phyloP scores from a whole-genome alignment of 306 rosid genomes.

The Lathyrus oleraceus region DNA sequence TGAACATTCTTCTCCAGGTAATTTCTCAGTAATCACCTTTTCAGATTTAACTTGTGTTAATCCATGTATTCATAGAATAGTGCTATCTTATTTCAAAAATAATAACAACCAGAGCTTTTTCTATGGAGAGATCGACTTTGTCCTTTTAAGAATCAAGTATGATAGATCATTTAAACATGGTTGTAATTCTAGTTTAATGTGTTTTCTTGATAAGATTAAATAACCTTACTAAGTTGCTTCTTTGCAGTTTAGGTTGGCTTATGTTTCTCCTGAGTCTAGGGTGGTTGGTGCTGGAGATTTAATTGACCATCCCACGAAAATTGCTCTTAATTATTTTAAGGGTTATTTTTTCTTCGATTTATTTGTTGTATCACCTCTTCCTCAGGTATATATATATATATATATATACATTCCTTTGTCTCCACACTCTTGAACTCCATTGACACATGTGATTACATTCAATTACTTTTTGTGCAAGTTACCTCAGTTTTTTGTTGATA shows the following conservation, averaged over 20 bases:
- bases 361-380: constrained; percentile 72
- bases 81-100: too few species aligned
- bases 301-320: constrained; percentile 79
- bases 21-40: constrained; percentile 15
- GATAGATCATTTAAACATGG: background rate
- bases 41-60: background rate
- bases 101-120: too few species aligned
- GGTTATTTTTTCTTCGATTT: constrained; percentile 64
- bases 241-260: constrained; percentile 90
- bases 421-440: background rate
- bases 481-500: background rate
- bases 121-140: too few species aligned
- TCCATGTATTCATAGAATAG: background rate
- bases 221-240: constrained; percentile 28
- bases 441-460: background rate
- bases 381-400: constrained; percentile 63
- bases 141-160: too few species aligned
- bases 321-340: constrained; percentile 61
- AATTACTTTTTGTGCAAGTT: background rate
- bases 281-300: constrained; percentile 89
- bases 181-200: background rate
- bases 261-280: constrained; percentile 71
- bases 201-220: constrained; percentile 20
- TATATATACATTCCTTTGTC: constrained; percentile 31
- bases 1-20: constrained; percentile 89